Base-by-base conservation (phyloP, 2,329 filamentous ascomycete species). In the Penicillium janthinellum region DNA sequence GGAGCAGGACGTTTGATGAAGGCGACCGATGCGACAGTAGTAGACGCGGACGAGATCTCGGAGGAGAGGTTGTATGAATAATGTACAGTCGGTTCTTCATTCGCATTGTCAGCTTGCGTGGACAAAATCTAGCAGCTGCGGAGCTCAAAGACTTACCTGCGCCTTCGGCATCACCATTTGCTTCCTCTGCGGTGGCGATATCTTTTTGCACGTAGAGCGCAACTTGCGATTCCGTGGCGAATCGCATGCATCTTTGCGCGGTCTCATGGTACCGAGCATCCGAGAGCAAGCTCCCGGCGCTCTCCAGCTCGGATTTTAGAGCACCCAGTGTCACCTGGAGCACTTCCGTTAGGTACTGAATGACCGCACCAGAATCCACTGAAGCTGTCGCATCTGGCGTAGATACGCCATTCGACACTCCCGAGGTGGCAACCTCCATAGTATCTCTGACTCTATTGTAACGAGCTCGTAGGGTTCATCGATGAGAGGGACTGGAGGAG, bases 201-300 rank as follows among this genome's bases (percentile, higher is more conserved):
- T 79, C 91, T 79, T 97, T 96, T 74, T 95, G 90, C 64, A 97
- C 89, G 78, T 98, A 98, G 64, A 99, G 82, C 57, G 90, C 92
- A 63, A 89, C 88, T 79, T 96, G 92, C 59, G 90, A 84, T 78
- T 99, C 96, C 62, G 88, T 87, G 59, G 92, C 92, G 78, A 98
- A 98, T 70, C 93, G 89, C 67, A 88, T 87, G 77, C 94, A 97
- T 80, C 92, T 86, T 73, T 92, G 88, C 58, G 96, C 80, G 6
- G 95, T 97, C 70, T 98, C 94, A 56, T 83, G 80, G 67, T 91
- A 85, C 67, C 84, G 86, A 58, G 83, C 78, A 70, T 88, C 83
- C 59, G 92, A 92, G 63, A 99, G 83, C 77, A 99, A 82, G 80
- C 91, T 97, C 63, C 91, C 92, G 15, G 88, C 81, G 64, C 86